Base-by-base conservation (phyloP, 805 yeast species). In the Saturnispora galanensis region DNA sequence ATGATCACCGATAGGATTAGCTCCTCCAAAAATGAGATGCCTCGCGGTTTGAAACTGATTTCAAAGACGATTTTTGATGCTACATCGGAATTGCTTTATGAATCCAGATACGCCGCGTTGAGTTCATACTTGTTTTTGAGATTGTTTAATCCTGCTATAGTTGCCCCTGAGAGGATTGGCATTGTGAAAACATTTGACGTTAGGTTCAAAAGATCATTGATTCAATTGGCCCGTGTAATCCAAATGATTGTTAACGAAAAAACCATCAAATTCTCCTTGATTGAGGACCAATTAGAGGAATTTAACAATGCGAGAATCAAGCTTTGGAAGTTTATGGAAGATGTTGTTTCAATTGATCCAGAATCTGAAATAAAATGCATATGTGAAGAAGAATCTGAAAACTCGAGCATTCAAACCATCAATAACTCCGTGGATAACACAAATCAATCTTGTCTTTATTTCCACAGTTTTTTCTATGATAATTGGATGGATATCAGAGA, bases 211-310 rank as follows among this genome's bases (percentile, higher is more conserved):
- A 71, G 95, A 50, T 75, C 86, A 0, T 71, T 85, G 41, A 77
- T 89, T 44, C 79, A 84, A 45, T 60, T 89, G 31, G 96, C 95
- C 2, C 85, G 87, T 54, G 80, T 84, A 15, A 65, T 90, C 16
- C 97, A 90, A 63, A 77, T 82, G 52, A 76, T 89, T 66, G 96
- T 95, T 1, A 90, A 89, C 59, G 89, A 87, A 28, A 72, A 94
- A 0, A 69, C 84, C 4, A 64, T 81, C 40, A 88, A 78, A 58
- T 78, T 84, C 76, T 80, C 84, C 1, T 60, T 77, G 1, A 33
- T 62, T 12, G 53, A 54, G 42, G 46, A 68, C 3, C 64, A 68
- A 46, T 58, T 60, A 35, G 69, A 65, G 1, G 76, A 74, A 42
- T 47, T 77, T 17, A 49, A 56, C 3, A 62, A 55, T 10, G 57